phyloP scores from a whole-genome alignment of 2,329 filamentous ascomycete species.

The Arthrobotrys pseudoclavata region DNA sequence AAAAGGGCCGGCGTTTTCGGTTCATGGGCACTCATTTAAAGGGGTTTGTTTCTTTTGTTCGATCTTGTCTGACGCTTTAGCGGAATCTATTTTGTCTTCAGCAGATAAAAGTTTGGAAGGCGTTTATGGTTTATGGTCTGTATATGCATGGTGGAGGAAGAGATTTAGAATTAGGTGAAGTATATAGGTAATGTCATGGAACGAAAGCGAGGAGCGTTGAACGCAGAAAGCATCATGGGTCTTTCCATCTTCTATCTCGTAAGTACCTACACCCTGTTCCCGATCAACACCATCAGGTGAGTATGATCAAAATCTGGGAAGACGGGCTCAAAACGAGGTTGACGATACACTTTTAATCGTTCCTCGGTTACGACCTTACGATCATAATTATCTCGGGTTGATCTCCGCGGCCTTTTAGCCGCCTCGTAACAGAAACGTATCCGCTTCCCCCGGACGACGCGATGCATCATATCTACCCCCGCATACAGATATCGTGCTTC shows the following conservation, averaged over 20 bases:
- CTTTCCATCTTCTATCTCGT: constrained; percentile 37
- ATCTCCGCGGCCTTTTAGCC: not conserved
- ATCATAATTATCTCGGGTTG: not conserved
- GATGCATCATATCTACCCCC: constrained; percentile 19
- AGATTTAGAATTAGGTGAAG: constrained; percentile 53
- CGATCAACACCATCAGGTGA: constrained; percentile 59
- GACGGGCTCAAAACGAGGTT: constrained; percentile 18
- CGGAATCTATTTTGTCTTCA: constrained; percentile 14
- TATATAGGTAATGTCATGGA: constrained; percentile 45
- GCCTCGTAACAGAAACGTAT: constrained; percentile 14
- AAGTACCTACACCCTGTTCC: constrained; percentile 44
- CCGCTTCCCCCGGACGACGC: not conserved
- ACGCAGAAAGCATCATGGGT: constrained; percentile 27
- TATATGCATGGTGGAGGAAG: constrained; percentile 28
- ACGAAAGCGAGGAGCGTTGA: constrained; percentile 32
- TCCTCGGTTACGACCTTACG: constrained; percentile 24
- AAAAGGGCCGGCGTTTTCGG: constrained; percentile 30
- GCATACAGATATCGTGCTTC: constrained; percentile 21
- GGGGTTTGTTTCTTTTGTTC: constrained; percentile 36
- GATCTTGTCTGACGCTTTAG: constrained; percentile 36
- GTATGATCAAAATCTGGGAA: constrained; percentile 56
- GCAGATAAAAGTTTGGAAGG: constrained; percentile 20
- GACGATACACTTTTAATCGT: constrained; percentile 14
- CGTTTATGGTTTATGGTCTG: constrained; percentile 30
- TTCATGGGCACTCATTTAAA: constrained; percentile 10